phyloP scores from a whole-genome alignment of 2,329 filamentous ascomycete species.

The Chaetoscypha palmicola region DNA sequence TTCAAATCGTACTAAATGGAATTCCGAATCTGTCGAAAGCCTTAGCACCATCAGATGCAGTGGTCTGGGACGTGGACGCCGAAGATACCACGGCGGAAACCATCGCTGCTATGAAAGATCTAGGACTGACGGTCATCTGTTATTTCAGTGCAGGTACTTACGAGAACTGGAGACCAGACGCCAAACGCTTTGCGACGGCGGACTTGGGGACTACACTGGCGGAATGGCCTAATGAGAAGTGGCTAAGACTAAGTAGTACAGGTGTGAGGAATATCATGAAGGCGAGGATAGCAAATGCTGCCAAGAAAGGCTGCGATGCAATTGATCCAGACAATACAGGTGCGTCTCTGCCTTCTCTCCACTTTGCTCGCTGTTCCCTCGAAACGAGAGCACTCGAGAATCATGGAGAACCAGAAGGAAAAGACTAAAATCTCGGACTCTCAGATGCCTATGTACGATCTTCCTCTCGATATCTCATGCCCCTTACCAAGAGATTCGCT shows the following conservation, averaged over 20 bases:
- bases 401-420: too few species aligned
- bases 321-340: constrained; percentile 66
- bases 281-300: constrained; percentile 50
- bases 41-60: constrained; percentile 10
- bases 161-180: constrained; percentile 56
- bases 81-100: constrained; percentile 40
- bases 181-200: constrained; percentile 40
- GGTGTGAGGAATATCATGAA: constrained; percentile 60
- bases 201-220: constrained; percentile 54
- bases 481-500: neutral
- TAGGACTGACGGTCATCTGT: constrained; percentile 59
- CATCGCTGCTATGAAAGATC: constrained; percentile 41
- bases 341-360: constrained; percentile 31
- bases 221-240: constrained; percentile 61
- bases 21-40: constrained; percentile 7
- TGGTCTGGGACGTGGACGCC: constrained; percentile 34
- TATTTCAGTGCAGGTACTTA: constrained; percentile 69
- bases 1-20: constrained; percentile 14
- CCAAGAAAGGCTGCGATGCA: constrained; percentile 57
- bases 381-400: too few species aligned
- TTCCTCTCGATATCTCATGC: neutral
- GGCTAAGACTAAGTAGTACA: constrained; percentile 52
- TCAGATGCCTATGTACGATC: constrained; percentile 7
- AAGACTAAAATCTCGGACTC: too few species aligned
- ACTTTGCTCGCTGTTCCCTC: too few species aligned